A percentile compares a stretch with the other conserved stretches of the same genome.
phyloP scores from a whole-genome alignment of 352 stramenopile species.

The Phytophthora meadii region DNA sequence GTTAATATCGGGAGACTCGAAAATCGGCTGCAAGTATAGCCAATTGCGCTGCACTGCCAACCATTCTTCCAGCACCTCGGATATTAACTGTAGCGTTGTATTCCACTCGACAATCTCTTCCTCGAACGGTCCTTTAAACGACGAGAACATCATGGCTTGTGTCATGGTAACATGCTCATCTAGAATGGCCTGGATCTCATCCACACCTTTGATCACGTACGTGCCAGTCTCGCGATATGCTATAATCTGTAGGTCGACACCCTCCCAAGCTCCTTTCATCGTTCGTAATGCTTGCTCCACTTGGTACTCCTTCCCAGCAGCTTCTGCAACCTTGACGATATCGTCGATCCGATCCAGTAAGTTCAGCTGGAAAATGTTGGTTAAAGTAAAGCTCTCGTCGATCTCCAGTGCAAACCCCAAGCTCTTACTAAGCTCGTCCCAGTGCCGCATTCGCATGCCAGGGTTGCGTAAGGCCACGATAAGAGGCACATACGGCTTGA shows the following conservation, averaged over 20 bases:
- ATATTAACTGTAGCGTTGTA: constrained; percentile 89
- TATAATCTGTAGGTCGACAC: constrained; percentile 91
- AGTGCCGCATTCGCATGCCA: constrained; percentile 95
- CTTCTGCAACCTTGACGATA: constrained; percentile 93
- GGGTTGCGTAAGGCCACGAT: constrained; percentile 92
- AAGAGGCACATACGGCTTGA: constrained; percentile 94
- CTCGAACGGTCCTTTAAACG: constrained; percentile 96
- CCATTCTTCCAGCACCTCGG: constrained; percentile 95
- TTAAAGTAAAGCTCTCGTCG: constrained; percentile 89
- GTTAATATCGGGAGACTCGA: constrained; percentile 96
- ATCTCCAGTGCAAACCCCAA: constrained; percentile 86
- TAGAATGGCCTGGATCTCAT: constrained; percentile 94
- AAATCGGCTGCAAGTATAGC: constrained; percentile 97
- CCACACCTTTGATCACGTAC: constrained; percentile 94
- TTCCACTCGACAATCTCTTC: constrained; percentile 95
- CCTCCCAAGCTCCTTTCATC: constrained; percentile 93
- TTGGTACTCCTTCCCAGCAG: constrained; percentile 95
- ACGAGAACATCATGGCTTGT: constrained; percentile 96
- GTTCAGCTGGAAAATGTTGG: constrained; percentile 87
- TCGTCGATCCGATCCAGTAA: constrained; percentile 89
- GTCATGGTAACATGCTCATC: constrained; percentile 97
- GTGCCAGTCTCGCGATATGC: constrained; percentile 94
- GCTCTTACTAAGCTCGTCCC: constrained; percentile 88
- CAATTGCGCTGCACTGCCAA: constrained; percentile 95
- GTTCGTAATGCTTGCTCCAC: constrained; percentile 93